Evolutionary conservation across 208 protist genomes (phyloP).

Genomic region (Trypanosoma avium): DNA sequence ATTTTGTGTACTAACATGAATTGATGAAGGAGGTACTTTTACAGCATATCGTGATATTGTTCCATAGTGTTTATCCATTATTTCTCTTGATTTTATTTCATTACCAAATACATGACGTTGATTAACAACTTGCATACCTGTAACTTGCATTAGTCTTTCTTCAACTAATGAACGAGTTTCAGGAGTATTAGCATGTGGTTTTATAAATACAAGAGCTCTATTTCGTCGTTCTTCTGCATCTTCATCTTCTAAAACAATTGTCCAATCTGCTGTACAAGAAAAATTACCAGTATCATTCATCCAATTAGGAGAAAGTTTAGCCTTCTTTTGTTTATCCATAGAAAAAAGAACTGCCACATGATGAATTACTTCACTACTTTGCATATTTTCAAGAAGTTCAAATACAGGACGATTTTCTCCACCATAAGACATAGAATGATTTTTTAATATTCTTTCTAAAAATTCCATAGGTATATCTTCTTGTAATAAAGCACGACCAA

Average conservation of each 20-base stretch:
- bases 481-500: conserved; percentile 45
- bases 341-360: conserved; percentile 32
- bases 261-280: conserved; percentile 27
- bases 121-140: conserved; percentile 36
- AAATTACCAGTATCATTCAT: background rate
- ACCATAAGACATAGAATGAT: conserved; percentile 28
- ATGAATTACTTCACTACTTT: conserved; percentile 32
- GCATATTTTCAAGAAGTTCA: conserved; percentile 38
- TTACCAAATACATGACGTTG: conserved; percentile 42
- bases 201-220: conserved; percentile 64
- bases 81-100: conserved; percentile 30
- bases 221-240: conserved; percentile 33
- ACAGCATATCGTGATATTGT: conserved; percentile 62
- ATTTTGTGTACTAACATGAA: conserved; percentile 21
- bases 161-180: conserved; percentile 31
- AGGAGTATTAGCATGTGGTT: conserved; percentile 66
- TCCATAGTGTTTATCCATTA: conserved; percentile 83
- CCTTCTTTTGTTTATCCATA: conserved; percentile 12
- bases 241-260: conserved; percentile 34
- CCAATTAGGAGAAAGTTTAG: background rate
- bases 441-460: conserved; percentile 43
- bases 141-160: conserved; percentile 30
- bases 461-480: conserved; percentile 35
- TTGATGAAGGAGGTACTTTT: conserved; percentile 25
- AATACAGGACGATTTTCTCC: conserved; percentile 38